Conservation (phyloP, 192 early-diverging fungal species). For the Obelidium mucronatum region DNA sequence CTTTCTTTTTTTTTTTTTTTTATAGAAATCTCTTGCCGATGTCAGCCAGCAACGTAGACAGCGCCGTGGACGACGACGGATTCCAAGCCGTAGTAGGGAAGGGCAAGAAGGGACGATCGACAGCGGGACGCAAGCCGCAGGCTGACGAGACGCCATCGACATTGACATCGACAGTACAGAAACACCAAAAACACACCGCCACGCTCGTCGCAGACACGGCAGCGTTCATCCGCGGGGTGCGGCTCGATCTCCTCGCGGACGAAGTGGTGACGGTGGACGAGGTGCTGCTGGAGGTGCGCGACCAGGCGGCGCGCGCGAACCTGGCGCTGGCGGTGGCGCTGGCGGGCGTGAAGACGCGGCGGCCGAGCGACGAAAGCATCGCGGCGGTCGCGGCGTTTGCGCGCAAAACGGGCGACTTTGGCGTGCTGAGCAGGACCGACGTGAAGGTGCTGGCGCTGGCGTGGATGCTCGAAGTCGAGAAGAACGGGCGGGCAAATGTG, state of each 20-base stretch:
- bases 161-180: too few relatives aligned
- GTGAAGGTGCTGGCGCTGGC: slow-evolving; percentile 89
- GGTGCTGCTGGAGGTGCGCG: slow-evolving; percentile 83
- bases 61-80: neutral
- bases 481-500: slow-evolving; percentile 41
- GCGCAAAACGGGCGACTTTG: slow-evolving; percentile 91
- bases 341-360: slow-evolving; percentile 1
- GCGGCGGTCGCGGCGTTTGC: slow-evolving; percentile 78
- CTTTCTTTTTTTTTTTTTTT: slow-evolving; percentile 5
- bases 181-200: too few relatives aligned
- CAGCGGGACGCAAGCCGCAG: neutral
- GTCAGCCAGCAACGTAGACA: neutral
- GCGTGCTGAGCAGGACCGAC: slow-evolving; percentile 81
- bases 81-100: neutral
- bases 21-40: neutral
- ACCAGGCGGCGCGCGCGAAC: slow-evolving; percentile 58
- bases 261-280: slow-evolving; percentile 86
- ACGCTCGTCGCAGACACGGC: slow-evolving; percentile 29
- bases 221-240: slow-evolving; percentile 27
- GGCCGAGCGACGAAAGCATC: slow-evolving; percentile 15
- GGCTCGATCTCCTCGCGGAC: slow-evolving; percentile 67
- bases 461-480: slow-evolving; percentile 83
- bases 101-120: neutral
- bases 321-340: slow-evolving; percentile 17
- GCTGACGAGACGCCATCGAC: too few relatives aligned